Evolutionary conservation across 2,329 filamentous ascomycete genomes (phyloP).

Genomic region (Colletotrichum gloeosporioides): DNA sequence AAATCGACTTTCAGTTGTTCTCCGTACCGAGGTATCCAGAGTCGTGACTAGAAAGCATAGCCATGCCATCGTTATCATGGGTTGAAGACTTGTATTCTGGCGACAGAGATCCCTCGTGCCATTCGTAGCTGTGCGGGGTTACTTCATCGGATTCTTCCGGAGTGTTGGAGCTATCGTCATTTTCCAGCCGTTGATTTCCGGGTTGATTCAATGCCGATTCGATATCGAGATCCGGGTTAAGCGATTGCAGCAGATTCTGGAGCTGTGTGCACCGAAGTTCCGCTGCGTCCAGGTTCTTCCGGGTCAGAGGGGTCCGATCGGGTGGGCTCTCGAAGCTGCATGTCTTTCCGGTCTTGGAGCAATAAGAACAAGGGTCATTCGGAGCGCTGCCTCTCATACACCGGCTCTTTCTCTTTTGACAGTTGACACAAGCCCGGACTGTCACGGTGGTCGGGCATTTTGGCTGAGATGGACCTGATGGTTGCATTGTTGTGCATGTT

Average conservation of each 20-base stretch:
- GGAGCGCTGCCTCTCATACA: conserved; percentile 14
- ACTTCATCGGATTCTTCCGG: neutral
- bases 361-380: conserved; percentile 33
- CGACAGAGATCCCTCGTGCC: conserved; percentile 24
- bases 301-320: conserved; percentile 36
- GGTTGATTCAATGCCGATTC: conserved; percentile 18
- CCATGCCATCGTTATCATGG: neutral
- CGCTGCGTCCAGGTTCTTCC: conserved; percentile 38
- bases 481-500: neutral
- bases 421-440: conserved; percentile 24
- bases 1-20: neutral
- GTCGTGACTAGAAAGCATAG: conserved; percentile 11
- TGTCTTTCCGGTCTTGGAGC: conserved; percentile 30
- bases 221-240: conserved; percentile 32
- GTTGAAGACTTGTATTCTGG: neutral
- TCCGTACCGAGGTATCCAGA: conserved; percentile 29
- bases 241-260: conserved; percentile 28
- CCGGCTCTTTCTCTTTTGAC: conserved; percentile 22
- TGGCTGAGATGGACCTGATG: neutral
- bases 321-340: conserved; percentile 38
- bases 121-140: conserved; percentile 21
- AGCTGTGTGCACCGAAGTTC: conserved; percentile 33
- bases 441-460: neutral
- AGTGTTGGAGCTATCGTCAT: neutral
- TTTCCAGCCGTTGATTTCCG: neutral